Base-by-base conservation (phyloP, 768 basidiomycete genomes). In the Antrodiella citrinella region DNA sequence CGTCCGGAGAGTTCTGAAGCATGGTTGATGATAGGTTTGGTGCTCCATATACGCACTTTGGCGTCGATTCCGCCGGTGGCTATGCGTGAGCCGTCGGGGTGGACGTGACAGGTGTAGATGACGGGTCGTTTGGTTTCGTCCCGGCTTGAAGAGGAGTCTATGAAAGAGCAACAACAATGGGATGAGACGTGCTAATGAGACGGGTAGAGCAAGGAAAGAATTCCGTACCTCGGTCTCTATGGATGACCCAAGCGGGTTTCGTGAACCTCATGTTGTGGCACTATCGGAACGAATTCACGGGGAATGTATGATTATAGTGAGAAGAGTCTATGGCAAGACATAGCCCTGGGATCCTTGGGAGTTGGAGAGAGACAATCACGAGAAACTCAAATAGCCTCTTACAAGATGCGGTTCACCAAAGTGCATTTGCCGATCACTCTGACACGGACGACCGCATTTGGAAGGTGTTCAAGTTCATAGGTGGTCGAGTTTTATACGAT, bases 1-100 rank as follows among this genome's bases (percentile, higher is more conserved):
- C 78, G 74, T 51, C 84, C 77, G 42, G 83, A 78, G 54, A 68
- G 65, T 61, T 88, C 81, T 23, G 88, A 73, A 40, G 80, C 75
- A 12, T 76, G 68, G 54, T 83, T 83, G n/a, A 98, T 71, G 57
- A 98, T 95, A 0, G 96, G 94, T 54, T 89, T 84, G 0, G 96
- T 98, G 54, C 88, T 89, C 95, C 95, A 99, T 68, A 99, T 91
- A 45, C 92, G 86, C 53, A 99, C 82, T 72, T 93, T 94, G 38
- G 91, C 86, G 65, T 99, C 95, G 48, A 99, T 75, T 2, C 94
- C 93, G 23, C 93, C 96, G 0, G 95, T 99, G n/a, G 96, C 95
- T 57, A 99, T 86, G 15, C 95, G 81, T 18, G 91, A 92, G 54
- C 90, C 90, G 61, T 99, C 95, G 0, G 95, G 95, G 59, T 97